phyloP scores from a whole-genome alignment of 2,329 filamentous ascomycete species.

The Exophiala oligosperma region DNA sequence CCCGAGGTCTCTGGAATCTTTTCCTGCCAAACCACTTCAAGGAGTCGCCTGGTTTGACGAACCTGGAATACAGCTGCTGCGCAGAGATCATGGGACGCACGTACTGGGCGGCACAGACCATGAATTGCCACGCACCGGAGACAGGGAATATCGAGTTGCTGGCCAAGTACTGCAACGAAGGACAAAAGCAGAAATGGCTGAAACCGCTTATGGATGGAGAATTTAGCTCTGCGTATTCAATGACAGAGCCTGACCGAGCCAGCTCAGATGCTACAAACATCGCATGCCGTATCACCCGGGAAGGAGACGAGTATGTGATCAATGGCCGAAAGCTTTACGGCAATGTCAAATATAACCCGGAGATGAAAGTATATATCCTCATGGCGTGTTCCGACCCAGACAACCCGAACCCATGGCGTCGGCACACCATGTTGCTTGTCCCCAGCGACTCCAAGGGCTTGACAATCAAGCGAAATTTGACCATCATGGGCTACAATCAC shows the following conservation, averaged over 20 bases:
- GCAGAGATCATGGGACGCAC: not conserved
- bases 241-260: slow-evolving; percentile 79
- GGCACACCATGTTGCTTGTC: slow-evolving; percentile 82
- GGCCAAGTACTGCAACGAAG: slow-evolving; percentile 64
- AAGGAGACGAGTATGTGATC: slow-evolving; percentile 79
- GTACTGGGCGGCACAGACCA: slow-evolving; percentile 46
- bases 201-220: slow-evolving; percentile 71
- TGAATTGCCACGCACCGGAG: slow-evolving; percentile 79
- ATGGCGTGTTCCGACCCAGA: slow-evolving; percentile 79
- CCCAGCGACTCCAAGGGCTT: slow-evolving; percentile 72
- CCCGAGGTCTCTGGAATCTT: slow-evolving; percentile 85
- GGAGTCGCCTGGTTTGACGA: slow-evolving; percentile 82
- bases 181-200: slow-evolving; percentile 68
- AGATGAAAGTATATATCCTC: slow-evolving; percentile 72
- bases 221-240: slow-evolving; percentile 77
- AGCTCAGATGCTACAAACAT: slow-evolving; percentile 83
- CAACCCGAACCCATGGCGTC: slow-evolving; percentile 70
- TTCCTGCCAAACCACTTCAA: slow-evolving; percentile 87
- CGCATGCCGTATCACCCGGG: slow-evolving; percentile 66
- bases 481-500: slow-evolving; percentile 77
- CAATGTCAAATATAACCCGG: slow-evolving; percentile 12
- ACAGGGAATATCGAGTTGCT: slow-evolving; percentile 86
- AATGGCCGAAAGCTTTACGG: slow-evolving; percentile 56
- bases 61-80: slow-evolving; percentile 84
- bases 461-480: slow-evolving; percentile 81